Evolutionary conservation across 192 early-diverging fungal species (phyloP), one percentile per base, ranked within the genome.

Genomic region (Phlyctochytrium arcticum): DNA sequence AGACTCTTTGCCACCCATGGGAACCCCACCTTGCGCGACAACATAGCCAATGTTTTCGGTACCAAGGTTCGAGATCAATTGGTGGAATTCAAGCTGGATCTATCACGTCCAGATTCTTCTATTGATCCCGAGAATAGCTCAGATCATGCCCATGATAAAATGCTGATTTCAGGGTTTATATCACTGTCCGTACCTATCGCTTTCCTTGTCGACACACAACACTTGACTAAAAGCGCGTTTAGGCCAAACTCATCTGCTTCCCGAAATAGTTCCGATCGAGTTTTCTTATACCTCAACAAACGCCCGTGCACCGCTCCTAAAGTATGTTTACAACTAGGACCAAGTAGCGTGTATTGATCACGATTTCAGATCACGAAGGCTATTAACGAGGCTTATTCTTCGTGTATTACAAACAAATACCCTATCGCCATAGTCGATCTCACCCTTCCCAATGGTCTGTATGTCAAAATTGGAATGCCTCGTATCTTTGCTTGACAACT

Each of bases 261-360:
- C 0, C 71, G 95, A 6, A 88, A 84, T 29, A 87, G 72, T 12
- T 35, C 74, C 1, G 97, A 98, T 64, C 81, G 91, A 36, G 94
- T 96, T 79, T 98, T 86, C 59, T 72, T 89, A 31, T 98, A 79
- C 61, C 82, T 99, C 55, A 98, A 98, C 71, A 88, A 88, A 7
- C 85, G 95, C 19, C 95, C 97, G 0, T 92, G 92, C 57, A 79
- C 83, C 47, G 70, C 96, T 36, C 91, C 90, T 49, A 92, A 89
- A 62, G 87, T 89, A 66, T 30, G 26, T 23, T n/a, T n/a, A n/a
- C n/a, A n/a, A n/a, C n/a, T n/a, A n/a, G n/a, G n/a, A n/a, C n/a
- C n/a, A n/a, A n/a, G n/a, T n/a, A n/a, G n/a, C n/a, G n/a, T n/a
- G n/a, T n/a, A n/a, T n/a, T n/a, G n/a, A n/a, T n/a, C n/a, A n/a